Evolutionary conservation across 1,284 basidiomycete species (phyloP).

Genomic region (Sanghuangporus weigelae): DNA sequence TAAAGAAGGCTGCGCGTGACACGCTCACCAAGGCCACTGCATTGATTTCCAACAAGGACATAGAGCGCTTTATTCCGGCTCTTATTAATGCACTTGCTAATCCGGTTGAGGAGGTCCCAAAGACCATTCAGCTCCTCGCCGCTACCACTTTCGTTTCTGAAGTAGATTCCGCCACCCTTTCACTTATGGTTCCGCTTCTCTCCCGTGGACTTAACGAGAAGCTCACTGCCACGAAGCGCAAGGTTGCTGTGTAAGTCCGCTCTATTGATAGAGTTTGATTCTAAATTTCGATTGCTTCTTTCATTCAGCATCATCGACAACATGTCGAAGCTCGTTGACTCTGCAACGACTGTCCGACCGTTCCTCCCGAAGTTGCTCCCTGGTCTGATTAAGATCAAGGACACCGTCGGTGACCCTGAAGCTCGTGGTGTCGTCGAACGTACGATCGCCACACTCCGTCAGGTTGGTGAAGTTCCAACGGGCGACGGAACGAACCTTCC

Average conservation of each 20-base stretch:
- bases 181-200: constrained; percentile 97
- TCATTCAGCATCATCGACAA: constrained; percentile 82
- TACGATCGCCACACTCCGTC: constrained; percentile 90
- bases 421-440: constrained; percentile 85
- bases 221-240: constrained; percentile 92
- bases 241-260: constrained; percentile 81
- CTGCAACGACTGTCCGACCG: constrained; percentile 89
- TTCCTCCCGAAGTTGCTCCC: constrained; percentile 96
- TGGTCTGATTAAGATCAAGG: constrained; percentile 90
- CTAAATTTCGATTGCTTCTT: constrained; percentile 16
- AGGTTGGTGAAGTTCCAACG: constrained; percentile 84
- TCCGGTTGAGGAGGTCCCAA: constrained; percentile 98
- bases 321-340: constrained; percentile 98
- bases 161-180: constrained; percentile 98
- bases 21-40: constrained; percentile 92
- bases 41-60: constrained; percentile 99
- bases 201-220: constrained; percentile 95
- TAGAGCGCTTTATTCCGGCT: constrained; percentile 96
- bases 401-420: constrained; percentile 91
- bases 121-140: constrained; percentile 93
- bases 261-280: constrained; percentile 16
- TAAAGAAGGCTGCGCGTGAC: constrained; percentile 97
- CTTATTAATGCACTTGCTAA: constrained; percentile 97
- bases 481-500: constrained; percentile 89
- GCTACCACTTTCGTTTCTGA: constrained; percentile 99